A percentile compares a stretch with the other conserved stretches of the same genome.
Conservation (phyloP, 208 protist species). For the Strigomonas culicis region DNA sequence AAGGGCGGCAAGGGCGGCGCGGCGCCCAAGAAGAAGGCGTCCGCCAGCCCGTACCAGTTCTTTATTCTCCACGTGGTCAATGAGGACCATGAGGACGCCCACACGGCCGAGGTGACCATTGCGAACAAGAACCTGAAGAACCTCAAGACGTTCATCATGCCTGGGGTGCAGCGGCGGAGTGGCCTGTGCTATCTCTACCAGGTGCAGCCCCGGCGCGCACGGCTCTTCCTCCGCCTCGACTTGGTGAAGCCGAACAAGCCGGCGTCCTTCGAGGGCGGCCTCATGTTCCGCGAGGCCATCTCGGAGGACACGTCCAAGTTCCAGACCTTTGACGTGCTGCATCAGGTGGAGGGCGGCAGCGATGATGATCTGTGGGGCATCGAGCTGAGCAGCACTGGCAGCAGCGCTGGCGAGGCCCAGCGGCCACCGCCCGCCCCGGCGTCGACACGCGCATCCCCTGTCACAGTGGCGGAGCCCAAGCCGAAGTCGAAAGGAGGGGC, state of each 20-base stretch:
- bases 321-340: background rate
- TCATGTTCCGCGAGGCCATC: background rate
- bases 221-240: background rate
- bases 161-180: background rate
- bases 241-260: background rate
- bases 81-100: background rate
- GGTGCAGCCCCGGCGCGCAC: background rate
- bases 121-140: constrained; percentile 10
- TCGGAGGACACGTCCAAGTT: background rate
- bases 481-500: too few species aligned
- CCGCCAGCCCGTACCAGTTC: background rate
- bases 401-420: background rate
- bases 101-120: background rate
- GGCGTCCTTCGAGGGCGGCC: background rate
- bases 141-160: constrained; percentile 4
- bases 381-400: background rate
- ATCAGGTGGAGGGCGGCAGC: background rate
- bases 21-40: background rate
- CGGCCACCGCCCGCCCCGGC: too few species aligned
- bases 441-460: too few species aligned
- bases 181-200: background rate
- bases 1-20: background rate
- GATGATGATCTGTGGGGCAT: background rate
- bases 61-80: background rate
- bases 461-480: too few species aligned